Percentiles rank a stretch among this genome's conserved stretches.
Evolutionary conservation across 208 protist genomes (phyloP).

Genomic region (Leishmania guyanensis): DNA sequence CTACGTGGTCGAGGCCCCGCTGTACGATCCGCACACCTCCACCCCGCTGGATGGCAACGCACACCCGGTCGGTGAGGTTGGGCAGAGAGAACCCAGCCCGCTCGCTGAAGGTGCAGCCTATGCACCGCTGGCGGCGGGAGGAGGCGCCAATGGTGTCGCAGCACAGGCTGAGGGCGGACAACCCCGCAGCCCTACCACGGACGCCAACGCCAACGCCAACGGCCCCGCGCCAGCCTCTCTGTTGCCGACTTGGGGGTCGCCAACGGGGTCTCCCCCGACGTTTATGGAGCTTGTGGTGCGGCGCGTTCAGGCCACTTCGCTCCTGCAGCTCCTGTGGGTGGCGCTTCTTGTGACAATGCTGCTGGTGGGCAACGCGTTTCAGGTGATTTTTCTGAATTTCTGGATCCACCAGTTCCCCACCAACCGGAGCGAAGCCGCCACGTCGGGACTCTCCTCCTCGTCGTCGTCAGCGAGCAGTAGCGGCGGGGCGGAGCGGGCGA

Average conservation of each 20-base stretch:
- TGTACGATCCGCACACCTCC: not conserved
- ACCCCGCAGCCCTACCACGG: not conserved
- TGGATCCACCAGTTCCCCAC: conserved; percentile 69
- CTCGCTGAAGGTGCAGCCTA: not conserved
- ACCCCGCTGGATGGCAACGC: not conserved
- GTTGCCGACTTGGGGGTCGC: not conserved
- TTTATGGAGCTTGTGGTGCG: conserved; percentile 16
- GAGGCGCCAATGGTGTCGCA: not conserved
- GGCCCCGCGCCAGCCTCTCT: not conserved
- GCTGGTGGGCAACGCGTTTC: conserved; percentile 67
- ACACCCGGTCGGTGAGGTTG: not conserved
- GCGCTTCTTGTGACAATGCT: conserved; percentile 54
- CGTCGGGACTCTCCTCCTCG: conserved; percentile 50
- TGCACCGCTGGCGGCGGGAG: not conserved
- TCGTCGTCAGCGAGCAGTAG: conserved; percentile 3
- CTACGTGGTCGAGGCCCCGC: not conserved
- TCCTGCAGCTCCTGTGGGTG: conserved; percentile 42
- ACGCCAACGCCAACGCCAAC: not conserved
- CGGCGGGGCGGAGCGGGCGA: conserved; percentile 8
- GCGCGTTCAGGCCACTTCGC: conserved; percentile 24
- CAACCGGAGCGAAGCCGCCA: conserved; percentile 29
- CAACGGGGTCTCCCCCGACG: not conserved
- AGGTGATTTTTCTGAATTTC: conserved; percentile 85
- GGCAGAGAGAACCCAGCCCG: not conserved
- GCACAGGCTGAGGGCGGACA: not conserved